Conservation (phyloP, 2,329 filamentous ascomycete genomes). For the Alternaria arborescens region DNA sequence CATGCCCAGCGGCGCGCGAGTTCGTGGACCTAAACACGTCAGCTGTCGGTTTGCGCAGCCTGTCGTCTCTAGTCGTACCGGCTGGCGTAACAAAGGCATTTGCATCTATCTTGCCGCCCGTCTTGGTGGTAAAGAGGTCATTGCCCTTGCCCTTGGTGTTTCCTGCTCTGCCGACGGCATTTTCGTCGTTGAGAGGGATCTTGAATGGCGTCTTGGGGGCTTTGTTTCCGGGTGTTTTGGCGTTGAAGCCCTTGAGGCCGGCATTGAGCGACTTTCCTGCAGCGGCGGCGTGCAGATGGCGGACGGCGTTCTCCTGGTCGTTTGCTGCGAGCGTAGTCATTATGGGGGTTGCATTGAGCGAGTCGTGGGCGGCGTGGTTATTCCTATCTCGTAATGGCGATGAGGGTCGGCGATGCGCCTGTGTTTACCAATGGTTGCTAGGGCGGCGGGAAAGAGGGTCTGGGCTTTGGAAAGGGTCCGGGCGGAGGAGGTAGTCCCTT, state of each 20-base stretch:
- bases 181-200: constrained; percentile 83
- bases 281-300: constrained; percentile 74
- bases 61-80: constrained; percentile 60
- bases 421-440: constrained; percentile 47
- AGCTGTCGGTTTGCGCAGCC: constrained; percentile 7
- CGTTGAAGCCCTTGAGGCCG: constrained; percentile 65
- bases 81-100: constrained; percentile 80
- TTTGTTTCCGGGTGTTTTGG: constrained; percentile 81
- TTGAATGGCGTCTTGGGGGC: constrained; percentile 85
- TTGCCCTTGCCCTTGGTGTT: constrained; percentile 69
- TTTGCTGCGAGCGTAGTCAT: constrained; percentile 76
- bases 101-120: constrained; percentile 62
- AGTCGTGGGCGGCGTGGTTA: constrained; percentile 19
- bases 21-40: constrained; percentile 53
- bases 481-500: constrained; percentile 25
- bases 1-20: constrained; percentile 83
- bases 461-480: constrained; percentile 26
- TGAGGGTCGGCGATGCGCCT: constrained; percentile 2
- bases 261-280: constrained; percentile 77
- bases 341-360: constrained; percentile 44
- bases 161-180: constrained; percentile 69
- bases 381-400: constrained; percentile 14
- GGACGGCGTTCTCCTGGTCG: constrained; percentile 88
- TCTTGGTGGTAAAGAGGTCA: constrained; percentile 61
- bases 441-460: constrained; percentile 15